These are phyloP conservation scores for Aethionema arabicum DNA, from an alignment of 345 rosid species.

Conservation along the genomic window DNA sequence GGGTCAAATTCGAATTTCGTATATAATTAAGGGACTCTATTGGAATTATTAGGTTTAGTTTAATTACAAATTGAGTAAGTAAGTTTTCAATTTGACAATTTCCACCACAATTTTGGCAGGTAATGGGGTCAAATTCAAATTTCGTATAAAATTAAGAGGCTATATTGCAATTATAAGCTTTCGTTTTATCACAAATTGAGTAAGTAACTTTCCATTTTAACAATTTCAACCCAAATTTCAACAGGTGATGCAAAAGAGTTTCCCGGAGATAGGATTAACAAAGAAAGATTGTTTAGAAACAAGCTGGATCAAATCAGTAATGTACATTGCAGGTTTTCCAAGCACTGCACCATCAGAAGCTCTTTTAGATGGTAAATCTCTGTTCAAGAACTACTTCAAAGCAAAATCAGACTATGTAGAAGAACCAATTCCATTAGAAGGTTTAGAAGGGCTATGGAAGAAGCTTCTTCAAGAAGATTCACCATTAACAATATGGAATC, in stretches of 20 bases:
- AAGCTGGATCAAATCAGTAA: conserved; percentile 52
- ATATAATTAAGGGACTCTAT: too few relatives aligned
- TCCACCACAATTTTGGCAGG: too few relatives aligned
- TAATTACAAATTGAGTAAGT: too few relatives aligned
- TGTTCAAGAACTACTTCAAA: conserved; percentile 45
- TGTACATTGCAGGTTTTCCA: conserved; percentile 47
- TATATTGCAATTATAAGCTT: background rate
- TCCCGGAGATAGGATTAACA: conserved; percentile 51
- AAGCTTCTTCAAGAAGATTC: background rate
- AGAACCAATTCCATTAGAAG: conserved; percentile 10
- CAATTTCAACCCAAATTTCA: background rate
- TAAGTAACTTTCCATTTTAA: too few relatives aligned
- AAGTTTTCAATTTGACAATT: too few relatives aligned
- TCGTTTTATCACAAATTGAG: too few relatives aligned
- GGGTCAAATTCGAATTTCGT: too few relatives aligned
- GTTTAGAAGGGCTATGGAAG: background rate
- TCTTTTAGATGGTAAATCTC: conserved; percentile 43
- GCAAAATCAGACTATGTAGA: conserved; percentile 59
- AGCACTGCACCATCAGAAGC: conserved; percentile 31
- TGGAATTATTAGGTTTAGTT: too few relatives aligned
- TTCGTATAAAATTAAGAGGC: background rate
- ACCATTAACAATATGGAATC: background rate
- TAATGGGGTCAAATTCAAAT: background rate
- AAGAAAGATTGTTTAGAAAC: conserved; percentile 43
- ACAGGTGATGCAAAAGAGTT: conserved; percentile 39